Evolutionary conservation across 1,284 basidiomycete species (phyloP).

Genomic region (Cystobasidiaceae sp.): DNA sequence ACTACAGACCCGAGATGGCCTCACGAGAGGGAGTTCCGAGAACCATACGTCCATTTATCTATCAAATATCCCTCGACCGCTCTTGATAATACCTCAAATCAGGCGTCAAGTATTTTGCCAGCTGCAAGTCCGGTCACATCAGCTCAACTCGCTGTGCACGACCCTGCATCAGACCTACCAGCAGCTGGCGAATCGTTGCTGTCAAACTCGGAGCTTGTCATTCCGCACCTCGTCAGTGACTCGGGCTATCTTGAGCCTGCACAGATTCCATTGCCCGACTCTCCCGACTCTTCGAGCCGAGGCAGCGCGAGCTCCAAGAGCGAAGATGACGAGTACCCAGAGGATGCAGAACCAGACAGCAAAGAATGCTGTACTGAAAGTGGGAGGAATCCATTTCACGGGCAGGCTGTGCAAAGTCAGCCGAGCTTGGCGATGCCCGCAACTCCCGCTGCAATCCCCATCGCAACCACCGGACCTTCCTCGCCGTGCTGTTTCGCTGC

Average conservation of each 20-base stretch:
- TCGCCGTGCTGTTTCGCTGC: not conserved
- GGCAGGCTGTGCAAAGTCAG: too few relatives aligned
- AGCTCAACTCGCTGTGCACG: too few relatives aligned
- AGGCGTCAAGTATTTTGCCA: too few relatives aligned
- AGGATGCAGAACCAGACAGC: too few relatives aligned
- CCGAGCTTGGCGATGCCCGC: too few relatives aligned
- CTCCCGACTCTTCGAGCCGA: constrained; percentile 20
- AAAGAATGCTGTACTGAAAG: not conserved
- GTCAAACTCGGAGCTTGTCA: too few relatives aligned
- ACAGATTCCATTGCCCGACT: constrained; percentile 26
- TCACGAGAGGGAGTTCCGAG: constrained; percentile 5
- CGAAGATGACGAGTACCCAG: not conserved
- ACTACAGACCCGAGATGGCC: not conserved
- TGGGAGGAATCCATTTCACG: not conserved
- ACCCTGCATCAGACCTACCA: too few relatives aligned
- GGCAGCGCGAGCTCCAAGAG: not conserved
- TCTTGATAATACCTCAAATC: too few relatives aligned
- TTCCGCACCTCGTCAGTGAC: not conserved
- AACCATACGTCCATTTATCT: constrained; percentile 24
- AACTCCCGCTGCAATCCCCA: not conserved
- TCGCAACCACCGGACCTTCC: not conserved
- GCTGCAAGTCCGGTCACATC: too few relatives aligned
- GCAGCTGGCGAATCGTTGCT: too few relatives aligned
- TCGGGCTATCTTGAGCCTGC: constrained; percentile 28
- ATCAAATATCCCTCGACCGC: too few relatives aligned